Base-by-base conservation (phyloP, 2,329 filamentous ascomycete genomes). In the Exutisphaerella laricina region DNA sequence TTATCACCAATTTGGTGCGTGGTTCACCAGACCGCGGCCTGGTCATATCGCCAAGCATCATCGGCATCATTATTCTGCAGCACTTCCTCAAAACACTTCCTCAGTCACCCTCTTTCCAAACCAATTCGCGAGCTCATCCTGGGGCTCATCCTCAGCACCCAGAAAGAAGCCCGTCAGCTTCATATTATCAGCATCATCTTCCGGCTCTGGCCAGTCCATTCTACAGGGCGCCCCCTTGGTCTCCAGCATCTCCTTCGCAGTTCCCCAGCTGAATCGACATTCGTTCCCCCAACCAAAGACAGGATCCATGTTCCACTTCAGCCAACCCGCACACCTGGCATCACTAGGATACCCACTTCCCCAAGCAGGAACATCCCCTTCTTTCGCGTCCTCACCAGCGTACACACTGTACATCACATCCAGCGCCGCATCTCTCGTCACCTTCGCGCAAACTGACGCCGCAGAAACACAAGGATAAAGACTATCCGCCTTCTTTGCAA, bases 341-440 rank as follows among this genome's bases (percentile, higher is more conserved):
- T 98, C 92, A 1, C 85, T 88, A 0, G 92, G 92, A 63, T 98
- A 98, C 1, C 92, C 92, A 1, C 87, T 94, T 1, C 92, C 92
- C 88, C 92, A 96, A 8, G 50, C 48, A 32, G 61, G 49, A 48
- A 55, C 40, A 21, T 58, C 51, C 13, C 58, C 60, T 4, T 49
- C 57, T n/a, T n/a, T n/a, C n/a, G n/a, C n/a, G 7, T 53, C 65
- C 29, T 63, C 58, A 43, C 58, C 58, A 9, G 55, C 50, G 46
- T 79, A 73, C 4, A 70, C 67, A 43, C 77, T 71, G 59, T 85
- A 90, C 30, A 90, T 74, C 2, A 84, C 78, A 59, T 96, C 89
- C 17, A 97, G 74, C 4, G 88, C 88, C 1, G 84, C 85, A 67
- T 98, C 92, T 51, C 92, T 75, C 9, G 92, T 97, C 21, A 98